These are phyloP conservation scores for Suillus paluster DNA, from an alignment of 768 basidiomycete genomes.

Conservation along the genomic window DNA sequence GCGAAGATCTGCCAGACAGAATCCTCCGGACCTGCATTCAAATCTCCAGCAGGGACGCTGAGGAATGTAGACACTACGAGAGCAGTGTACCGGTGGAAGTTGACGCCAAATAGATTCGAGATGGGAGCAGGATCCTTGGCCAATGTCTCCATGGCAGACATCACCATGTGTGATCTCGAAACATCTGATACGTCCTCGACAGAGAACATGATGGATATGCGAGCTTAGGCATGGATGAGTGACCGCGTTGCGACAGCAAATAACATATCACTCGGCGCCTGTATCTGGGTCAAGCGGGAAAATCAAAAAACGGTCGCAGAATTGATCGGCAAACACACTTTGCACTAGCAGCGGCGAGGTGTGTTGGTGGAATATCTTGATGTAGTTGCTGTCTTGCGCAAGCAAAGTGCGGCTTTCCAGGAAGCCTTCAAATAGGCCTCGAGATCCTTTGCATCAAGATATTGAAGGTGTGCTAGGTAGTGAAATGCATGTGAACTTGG, in stretches of 20 bases:
- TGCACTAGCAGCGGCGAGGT: constrained; percentile 48
- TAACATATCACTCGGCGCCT: constrained; percentile 75
- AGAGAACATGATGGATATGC: constrained; percentile 56
- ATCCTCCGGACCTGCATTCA: constrained; percentile 47
- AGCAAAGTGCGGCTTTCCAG: constrained; percentile 57
- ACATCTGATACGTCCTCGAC: constrained; percentile 45
- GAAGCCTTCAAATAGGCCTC: constrained; percentile 60
- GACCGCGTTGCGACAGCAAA: constrained; percentile 77
- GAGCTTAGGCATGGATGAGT: constrained; percentile 55
- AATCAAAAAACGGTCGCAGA: background rate
- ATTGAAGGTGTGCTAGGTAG: constrained; percentile 57
- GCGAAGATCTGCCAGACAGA: constrained; percentile 57
- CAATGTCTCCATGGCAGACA: constrained; percentile 57
- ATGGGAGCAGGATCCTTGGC: constrained; percentile 26
- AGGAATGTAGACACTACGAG: constrained; percentile 57
- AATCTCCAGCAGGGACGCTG: constrained; percentile 42
- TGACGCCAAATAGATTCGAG: constrained; percentile 42
- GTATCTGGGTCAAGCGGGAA: constrained; percentile 48
- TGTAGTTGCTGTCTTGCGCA: constrained; percentile 58
- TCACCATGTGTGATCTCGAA: constrained; percentile 55
- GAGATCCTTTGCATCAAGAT: constrained; percentile 67
- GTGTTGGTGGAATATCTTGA: constrained; percentile 65
- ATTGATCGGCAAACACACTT: constrained; percentile 49
- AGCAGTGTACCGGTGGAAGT: constrained; percentile 37
- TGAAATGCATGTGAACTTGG: constrained; percentile 21